Conservation (phyloP, 1,284 basidiomycete species). For the Mycena sp. region DNA sequence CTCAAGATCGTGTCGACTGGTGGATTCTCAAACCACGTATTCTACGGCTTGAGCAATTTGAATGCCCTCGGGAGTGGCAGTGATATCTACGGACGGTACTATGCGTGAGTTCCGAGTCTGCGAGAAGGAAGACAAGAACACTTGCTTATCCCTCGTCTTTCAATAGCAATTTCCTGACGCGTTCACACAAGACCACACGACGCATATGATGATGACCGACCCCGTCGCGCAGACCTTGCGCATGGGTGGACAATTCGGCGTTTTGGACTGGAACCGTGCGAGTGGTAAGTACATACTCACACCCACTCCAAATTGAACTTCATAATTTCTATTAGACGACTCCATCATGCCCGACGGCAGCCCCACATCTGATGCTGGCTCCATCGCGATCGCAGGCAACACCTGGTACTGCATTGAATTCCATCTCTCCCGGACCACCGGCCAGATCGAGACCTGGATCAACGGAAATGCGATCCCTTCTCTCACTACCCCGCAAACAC, state of each 20-base stretch:
- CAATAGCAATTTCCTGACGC: conserved; percentile 28
- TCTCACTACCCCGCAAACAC: conserved; percentile 31
- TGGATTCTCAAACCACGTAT: conserved; percentile 26
- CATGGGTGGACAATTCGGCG: conserved; percentile 33
- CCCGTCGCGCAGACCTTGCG: conserved; percentile 30
- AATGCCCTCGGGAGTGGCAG: conserved; percentile 26
- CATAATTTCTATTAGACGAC: conserved; percentile 26
- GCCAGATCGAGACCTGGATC: conserved; percentile 32
- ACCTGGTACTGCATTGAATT: conserved; percentile 34
- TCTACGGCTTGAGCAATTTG: conserved; percentile 29
- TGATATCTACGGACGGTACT: conserved; percentile 31
- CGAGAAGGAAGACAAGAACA: conserved; percentile 9
- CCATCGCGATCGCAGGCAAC: conserved; percentile 29
- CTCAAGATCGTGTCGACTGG: conserved; percentile 30
- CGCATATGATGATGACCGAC: conserved; percentile 35
- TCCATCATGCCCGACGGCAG: conserved; percentile 33
- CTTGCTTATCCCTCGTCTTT: conserved; percentile 21
- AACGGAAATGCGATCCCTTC: conserved; percentile 24
- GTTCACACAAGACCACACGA: conserved; percentile 30
- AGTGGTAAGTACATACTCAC: conserved; percentile 24
- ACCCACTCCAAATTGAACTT: conserved; percentile 17
- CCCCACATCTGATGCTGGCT: conserved; percentile 23
- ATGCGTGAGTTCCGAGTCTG: conserved; percentile 29
- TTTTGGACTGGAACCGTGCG: conserved; percentile 32
- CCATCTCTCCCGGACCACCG: conserved; percentile 28